phyloP scores from a whole-genome alignment of 192 early-diverging fungal genomes.

The Coemansia erecta region DNA sequence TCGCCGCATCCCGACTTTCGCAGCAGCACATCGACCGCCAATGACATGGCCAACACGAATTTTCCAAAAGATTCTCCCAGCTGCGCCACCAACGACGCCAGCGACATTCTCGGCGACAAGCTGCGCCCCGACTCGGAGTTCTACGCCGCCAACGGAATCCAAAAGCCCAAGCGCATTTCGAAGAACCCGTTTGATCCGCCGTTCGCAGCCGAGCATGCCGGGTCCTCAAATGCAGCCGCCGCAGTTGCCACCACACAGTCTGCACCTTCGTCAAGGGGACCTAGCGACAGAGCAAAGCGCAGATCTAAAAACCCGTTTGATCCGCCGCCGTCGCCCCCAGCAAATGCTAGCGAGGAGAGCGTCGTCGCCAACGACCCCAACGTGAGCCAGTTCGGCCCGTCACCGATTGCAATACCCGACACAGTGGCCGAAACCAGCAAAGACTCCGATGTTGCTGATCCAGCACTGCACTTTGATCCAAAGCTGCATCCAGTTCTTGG shows the following conservation, averaged over 20 bases:
- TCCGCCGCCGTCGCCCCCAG: neutral
- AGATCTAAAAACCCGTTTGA: slow-evolving; percentile 5
- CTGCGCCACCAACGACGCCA: slow-evolving; percentile 4
- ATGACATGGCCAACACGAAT: neutral
- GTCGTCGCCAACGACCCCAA: neutral
- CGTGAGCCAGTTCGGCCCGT: neutral
- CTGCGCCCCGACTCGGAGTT: slow-evolving; percentile 14
- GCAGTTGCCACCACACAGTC: neutral
- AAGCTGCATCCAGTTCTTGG: slow-evolving; percentile 38
- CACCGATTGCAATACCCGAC: neutral
- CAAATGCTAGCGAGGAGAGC: slow-evolving; percentile 1
- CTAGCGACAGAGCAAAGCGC: neutral
- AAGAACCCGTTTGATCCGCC: slow-evolving; percentile 9
- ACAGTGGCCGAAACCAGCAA: neutral
- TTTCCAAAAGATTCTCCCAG: neutral
- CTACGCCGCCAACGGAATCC: neutral
- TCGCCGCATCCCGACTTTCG: slow-evolving; percentile 25
- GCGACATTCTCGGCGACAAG: slow-evolving; percentile 24
- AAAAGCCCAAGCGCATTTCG: neutral
- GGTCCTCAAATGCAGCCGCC: neutral
- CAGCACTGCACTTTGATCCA: slow-evolving; percentile 12
- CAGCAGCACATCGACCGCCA: slow-evolving; percentile 1
- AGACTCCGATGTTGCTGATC: neutral
- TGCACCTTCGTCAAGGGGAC: neutral
- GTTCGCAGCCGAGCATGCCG: neutral